Evolutionary conservation across 2,329 filamentous ascomycete genomes (phyloP), one percentile per base, ranked within the genome.

Genomic region (Paramyrothecium sp.): DNA sequence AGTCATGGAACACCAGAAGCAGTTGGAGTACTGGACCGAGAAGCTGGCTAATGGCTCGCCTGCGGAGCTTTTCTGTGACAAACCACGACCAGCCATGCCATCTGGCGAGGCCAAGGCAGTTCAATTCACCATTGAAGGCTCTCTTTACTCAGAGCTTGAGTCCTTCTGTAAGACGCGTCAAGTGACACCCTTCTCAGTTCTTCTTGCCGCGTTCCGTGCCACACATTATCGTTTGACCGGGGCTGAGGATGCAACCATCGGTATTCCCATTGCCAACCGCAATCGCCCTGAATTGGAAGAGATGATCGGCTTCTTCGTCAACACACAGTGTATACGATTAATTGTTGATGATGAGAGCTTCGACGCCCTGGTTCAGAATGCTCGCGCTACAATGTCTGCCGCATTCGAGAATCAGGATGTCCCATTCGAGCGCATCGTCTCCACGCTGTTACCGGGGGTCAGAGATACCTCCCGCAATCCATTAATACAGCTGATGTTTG

Each of bases 171-270:
- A 54, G 3, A 13, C 23, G 1, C 33, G 57, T 1, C 50, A 60
- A 2, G 54, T 57, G 0, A 66, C 64, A 0, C 53, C 57, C 0
- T 66, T 61, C 13, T 33, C 55, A 1, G 62, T 65, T 0, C 61
- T 70, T 0, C 53, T 69, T 0, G 56, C 68, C 2, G 66, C 65
- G 0, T 70, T 70, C 34, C 61, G 66, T 0, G 61, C 62, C 0
- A 58, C 68, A 0, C 68, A 70, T 30, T 70, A 62, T 47, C 66
- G 66, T n/a, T 60, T 70, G 1, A 70, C 66, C 0, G 65, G 63
- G 0, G 44, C 21, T 7, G 57, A 58, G 7, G 68, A 70, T 51
- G 61, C 66, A 1, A 60, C 57, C 0, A 59, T 70, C 3, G 68
- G 67, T 0, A 58, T 51, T 1, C 56, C 59, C 0, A 64, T 60